Evolutionary conservation across 768 basidiomycete genomes (phyloP), one percentile per base, ranked within the genome.

Genomic region (Tricholoma terreum): DNA sequence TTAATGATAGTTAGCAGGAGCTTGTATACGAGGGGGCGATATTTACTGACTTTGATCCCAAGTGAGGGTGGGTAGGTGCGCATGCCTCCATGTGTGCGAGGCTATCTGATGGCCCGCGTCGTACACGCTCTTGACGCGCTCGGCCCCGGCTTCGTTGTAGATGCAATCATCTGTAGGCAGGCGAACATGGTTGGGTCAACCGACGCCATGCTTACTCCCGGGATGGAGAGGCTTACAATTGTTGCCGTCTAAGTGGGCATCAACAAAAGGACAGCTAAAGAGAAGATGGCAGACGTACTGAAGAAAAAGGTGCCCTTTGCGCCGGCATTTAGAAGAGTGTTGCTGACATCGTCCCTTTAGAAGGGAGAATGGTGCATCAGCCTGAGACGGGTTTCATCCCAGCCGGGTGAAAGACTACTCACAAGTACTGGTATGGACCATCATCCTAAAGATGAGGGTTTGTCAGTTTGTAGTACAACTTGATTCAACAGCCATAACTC

Each of bases 21-120:
- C n/a, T 33, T n/a, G 15, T 1, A 19, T 34, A 56, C 19, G 22
- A 19, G 48, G 30, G 10, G 22, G 14, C 10, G 33, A 22, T n/a
- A 17, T 15, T 14, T 34, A 60, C 70, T 38, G 45, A 75, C 75
- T 63, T 60, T 77, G 63, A 27, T 70, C 69, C 64, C 63, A 64
- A 1, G 61, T 64, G 17, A 77, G 68, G 2, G 61, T 65, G 1
- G 65, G 61, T 4, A 80, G 65, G 40, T 75, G 62, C 12, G 65
- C 63, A 58, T 80, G 78, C 7, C 62, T 63, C 79, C 79, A 80
- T 3, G 78, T 79, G 56, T 80, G 79, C 33, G 77, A 78, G 4
- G 69, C 77, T 51, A 80, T 54, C 61, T 76, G 75, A 58, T 80
- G 79, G 10, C 77, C 78, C 17, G 70, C 64, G 49, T 65, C 59